Evolutionary conservation across 352 stramenopile genomes (phyloP), one percentile per base, ranked within the genome.

Genomic region (Globisporangium yorkense): DNA sequence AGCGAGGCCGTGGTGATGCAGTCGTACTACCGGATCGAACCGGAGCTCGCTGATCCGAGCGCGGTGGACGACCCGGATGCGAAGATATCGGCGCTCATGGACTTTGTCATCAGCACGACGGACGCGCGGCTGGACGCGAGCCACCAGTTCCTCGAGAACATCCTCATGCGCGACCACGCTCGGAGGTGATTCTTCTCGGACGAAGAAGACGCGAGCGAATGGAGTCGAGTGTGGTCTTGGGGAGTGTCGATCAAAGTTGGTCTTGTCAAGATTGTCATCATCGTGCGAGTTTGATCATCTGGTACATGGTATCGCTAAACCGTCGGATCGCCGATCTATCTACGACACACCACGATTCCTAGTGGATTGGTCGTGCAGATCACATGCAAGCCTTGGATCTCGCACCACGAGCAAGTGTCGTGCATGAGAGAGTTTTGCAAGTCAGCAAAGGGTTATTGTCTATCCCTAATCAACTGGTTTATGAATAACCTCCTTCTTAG

Each of bases 131-230:
- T 65, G 6, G 59, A 65, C 21, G 51, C 52, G 37, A 59, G 52
- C 13, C 59, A 60, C 15, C 52, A 65, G 46, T 56, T 65, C 18
- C 51, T 65, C 33, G 59, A 65, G 46, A 65, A 61, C 39, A 35
- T 61, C 9, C n/a, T 65, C 5, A 44, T 65, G 59, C 44, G 43
- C 51, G 43, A 64, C 53, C 21, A 45, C 24, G 9, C 44, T 16
- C n/a, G 44, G 8, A 49, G 44, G 44, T 9, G 18, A 9, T 4
- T n/a, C 12, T 15, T 2, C 41, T 20, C 2, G 10, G 41, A 12
- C 20, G 41, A 5, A 20, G 40, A 21, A 8, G 40, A 20, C 9
- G 41, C 5, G n/a, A 45, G 10, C 12, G 40, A 7, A 45, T 13
- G 7, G n/a, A 20, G 13, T 45, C 40, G 2, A 37, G 5, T 37